Conservation (phyloP, 1,284 basidiomycete species). For the Tylopilus orsonianus region DNA sequence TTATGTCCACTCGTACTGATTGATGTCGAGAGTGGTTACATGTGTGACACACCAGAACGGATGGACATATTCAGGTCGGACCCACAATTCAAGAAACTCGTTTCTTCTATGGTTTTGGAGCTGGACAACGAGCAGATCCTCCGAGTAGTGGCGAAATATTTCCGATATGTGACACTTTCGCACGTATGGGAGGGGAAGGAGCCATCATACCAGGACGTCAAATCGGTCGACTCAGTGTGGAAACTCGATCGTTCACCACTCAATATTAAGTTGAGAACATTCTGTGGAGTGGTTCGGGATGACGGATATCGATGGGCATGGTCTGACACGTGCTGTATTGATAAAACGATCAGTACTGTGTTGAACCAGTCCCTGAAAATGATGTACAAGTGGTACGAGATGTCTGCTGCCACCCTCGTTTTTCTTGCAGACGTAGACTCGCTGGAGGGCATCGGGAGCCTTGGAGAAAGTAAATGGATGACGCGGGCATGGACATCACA, state of each 20-base stretch:
- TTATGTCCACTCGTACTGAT: no score
- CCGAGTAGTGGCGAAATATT: constrained; percentile 3
- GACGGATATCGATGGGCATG: constrained; percentile 10
- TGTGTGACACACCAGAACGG: no score
- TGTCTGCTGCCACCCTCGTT: not conserved
- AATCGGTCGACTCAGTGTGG: constrained; percentile 1
- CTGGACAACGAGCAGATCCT: not conserved
- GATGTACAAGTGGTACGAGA: constrained; percentile 8
- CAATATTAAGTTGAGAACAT: constrained; percentile 3
- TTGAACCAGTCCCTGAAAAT: not conserved
- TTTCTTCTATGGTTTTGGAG: not conserved
- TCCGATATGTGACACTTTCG: constrained; percentile 9
- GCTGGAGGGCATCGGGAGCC: not conserved
- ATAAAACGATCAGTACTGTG: not conserved
- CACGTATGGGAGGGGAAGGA: constrained; percentile 9
- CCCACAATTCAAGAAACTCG: not conserved
- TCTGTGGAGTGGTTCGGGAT: not conserved
- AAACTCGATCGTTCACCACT: not conserved
- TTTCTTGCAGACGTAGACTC: not conserved
- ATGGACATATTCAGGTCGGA: constrained; percentile 16
- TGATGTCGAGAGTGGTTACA: no score
- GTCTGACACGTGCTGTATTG: constrained; percentile 9
- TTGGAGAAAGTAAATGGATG: constrained; percentile 7
- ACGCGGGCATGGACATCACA: constrained; percentile 11
- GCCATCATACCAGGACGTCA: constrained; percentile 9